Percentiles rank a stretch among this genome's conserved stretches.
Conservation (phyloP, 495 filamentous ascomycete genomes). For the Parmelia sp. region DNA sequence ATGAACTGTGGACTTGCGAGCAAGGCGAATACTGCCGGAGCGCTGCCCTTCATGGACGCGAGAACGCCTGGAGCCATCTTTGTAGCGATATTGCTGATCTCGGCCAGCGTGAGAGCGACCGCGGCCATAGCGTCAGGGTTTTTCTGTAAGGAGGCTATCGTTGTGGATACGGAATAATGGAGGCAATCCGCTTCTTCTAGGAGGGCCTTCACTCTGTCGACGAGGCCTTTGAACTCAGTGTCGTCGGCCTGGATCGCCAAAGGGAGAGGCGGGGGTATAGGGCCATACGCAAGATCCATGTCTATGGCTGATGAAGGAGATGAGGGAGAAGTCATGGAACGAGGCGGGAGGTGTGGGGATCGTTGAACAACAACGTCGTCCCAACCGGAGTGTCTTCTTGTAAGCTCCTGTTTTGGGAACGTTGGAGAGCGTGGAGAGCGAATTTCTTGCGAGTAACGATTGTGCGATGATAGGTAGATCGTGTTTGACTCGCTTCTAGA, state of each 20-base stretch:
- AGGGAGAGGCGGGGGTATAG: conserved; percentile 50
- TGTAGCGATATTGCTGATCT: conserved; percentile 71
- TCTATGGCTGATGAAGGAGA: conserved; percentile 50
- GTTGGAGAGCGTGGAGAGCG: conserved; percentile 20
- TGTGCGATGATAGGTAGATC: conserved; percentile 16
- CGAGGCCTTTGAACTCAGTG: conserved; percentile 54
- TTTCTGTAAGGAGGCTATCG: conserved; percentile 79
- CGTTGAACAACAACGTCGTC: conserved; percentile 9
- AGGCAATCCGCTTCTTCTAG: conserved; percentile 82
- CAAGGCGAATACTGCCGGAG: conserved; percentile 80
- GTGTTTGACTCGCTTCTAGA: conserved; percentile 5
- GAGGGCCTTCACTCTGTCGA: conserved; percentile 61
- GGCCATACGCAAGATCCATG: conserved; percentile 83
- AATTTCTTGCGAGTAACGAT: conserved; percentile 22
- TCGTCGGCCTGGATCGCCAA: conserved; percentile 25
- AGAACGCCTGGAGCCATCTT: conserved; percentile 85
- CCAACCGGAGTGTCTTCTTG: conserved; percentile 41
- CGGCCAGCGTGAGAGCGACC: conserved; percentile 85
- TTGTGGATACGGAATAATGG: conserved; percentile 73
- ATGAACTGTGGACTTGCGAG: conserved; percentile 85
- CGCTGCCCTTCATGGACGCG: conserved; percentile 63
- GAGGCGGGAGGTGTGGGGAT: conserved; percentile 15
- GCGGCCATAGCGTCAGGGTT: conserved; percentile 92
- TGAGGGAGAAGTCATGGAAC: conserved; percentile 25
- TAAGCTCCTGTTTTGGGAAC: conserved; percentile 29